These are phyloP conservation scores for Citrus unshiu DNA, from an alignment of 345 rosid species.

Conservation along the genomic window DNA sequence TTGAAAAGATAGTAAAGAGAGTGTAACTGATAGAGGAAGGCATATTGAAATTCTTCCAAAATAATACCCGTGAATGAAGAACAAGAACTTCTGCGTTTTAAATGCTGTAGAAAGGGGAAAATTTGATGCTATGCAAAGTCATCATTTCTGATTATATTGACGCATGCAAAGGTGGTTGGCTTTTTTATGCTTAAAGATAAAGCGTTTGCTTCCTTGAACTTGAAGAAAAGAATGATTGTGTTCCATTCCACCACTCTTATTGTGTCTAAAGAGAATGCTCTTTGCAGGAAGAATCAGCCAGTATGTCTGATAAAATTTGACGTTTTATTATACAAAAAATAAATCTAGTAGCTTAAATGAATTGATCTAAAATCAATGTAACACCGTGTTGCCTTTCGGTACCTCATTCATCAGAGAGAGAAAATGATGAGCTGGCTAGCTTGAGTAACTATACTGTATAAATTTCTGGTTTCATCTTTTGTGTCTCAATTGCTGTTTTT, in stretches of 20 bases:
- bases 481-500: background rate
- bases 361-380: background rate
- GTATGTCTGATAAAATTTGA: background rate
- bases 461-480: background rate
- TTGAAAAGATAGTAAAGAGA: conserved; percentile 17
- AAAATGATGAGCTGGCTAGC: background rate
- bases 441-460: background rate
- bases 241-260: conserved; percentile 11
- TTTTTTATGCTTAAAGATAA: background rate
- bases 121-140: background rate
- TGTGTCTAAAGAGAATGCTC: background rate
- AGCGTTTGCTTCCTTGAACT: background rate
- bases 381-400: background rate
- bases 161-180: background rate
- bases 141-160: background rate
- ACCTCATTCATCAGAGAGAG: background rate
- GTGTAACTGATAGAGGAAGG: background rate
- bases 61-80: background rate
- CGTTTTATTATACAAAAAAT: background rate
- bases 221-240: conserved; percentile 16
- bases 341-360: background rate
- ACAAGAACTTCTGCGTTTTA: background rate
- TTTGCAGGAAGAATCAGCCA: background rate
- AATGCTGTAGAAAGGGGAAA: background rate
- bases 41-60: conserved; percentile 9